These are phyloP conservation scores for Solanum paucissectum DNA, from an alignment of 257 asterid species.

Conservation along the genomic window DNA sequence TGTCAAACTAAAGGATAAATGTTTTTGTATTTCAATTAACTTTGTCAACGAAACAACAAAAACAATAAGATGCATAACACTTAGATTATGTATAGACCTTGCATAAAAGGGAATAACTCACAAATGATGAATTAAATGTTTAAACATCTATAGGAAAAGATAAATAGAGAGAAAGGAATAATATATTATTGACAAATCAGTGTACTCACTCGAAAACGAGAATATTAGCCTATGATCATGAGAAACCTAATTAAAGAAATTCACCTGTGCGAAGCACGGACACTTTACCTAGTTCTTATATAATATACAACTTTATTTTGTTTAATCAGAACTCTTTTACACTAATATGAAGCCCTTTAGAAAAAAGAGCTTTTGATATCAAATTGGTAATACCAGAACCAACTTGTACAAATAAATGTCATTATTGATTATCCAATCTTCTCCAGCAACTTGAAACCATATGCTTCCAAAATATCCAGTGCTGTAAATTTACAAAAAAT, in stretches of 20 bases:
- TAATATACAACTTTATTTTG: not conserved
- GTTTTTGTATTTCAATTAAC: not conserved
- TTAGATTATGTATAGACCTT: not conserved
- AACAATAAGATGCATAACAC: not conserved
- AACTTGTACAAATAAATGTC: not conserved
- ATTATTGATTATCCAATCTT: constrained; percentile 27
- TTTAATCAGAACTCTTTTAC: not conserved
- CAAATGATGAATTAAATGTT: not conserved
- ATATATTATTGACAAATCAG: not conserved
- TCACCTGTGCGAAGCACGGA: not conserved
- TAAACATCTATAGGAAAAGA: not conserved
- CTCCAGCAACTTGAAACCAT: constrained; percentile 78
- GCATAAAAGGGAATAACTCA: not conserved
- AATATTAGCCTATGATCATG: not conserved
- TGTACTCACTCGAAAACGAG: not conserved
- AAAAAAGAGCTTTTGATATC: not conserved
- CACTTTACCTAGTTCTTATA: not conserved
- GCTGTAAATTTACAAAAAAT: constrained; percentile 31
- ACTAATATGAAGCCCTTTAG: not conserved
- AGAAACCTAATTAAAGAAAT: too few species aligned
- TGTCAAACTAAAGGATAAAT: not conserved
- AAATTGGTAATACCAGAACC: not conserved
- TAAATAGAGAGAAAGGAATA: not conserved
- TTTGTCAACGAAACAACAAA: not conserved
- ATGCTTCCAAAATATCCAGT: constrained; percentile 59